A percentile compares a stretch with the other conserved stretches of the same genome.
Evolutionary conservation across 2,329 filamentous ascomycete genomes (phyloP).

Genomic region (Boeremia exigua): DNA sequence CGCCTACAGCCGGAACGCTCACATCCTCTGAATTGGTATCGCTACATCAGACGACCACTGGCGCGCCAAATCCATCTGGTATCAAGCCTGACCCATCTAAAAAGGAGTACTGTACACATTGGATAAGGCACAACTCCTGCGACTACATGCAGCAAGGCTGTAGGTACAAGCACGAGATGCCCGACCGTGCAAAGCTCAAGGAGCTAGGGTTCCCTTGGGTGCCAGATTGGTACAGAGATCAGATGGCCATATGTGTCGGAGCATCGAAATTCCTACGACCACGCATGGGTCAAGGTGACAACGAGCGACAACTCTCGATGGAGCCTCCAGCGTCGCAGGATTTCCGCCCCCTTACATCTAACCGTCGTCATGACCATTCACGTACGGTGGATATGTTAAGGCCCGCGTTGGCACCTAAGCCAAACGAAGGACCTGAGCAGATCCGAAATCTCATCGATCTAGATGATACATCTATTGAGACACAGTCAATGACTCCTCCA

Average conservation of each 20-base stretch:
- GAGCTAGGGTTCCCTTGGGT: conserved; percentile 68
- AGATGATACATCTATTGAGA: not conserved
- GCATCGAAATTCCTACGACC: conserved; percentile 35
- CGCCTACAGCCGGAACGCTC: too few relatives aligned
- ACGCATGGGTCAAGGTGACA: conserved; percentile 15
- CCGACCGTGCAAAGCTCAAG: conserved; percentile 65
- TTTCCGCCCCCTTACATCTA: conserved; percentile 1
- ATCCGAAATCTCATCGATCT: conserved; percentile 3
- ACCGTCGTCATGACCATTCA: not conserved
- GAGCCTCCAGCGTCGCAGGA: not conserved
- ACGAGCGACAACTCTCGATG: not conserved
- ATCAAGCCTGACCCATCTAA: conserved; percentile 53
- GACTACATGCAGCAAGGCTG: conserved; percentile 73
- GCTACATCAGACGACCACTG: too few relatives aligned
- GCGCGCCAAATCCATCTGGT: conserved; percentile 36
- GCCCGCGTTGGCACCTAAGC: too few relatives aligned
- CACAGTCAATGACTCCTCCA: not conserved
- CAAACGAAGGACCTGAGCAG: not conserved
- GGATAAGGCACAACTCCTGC: conserved; percentile 85
- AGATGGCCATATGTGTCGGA: conserved; percentile 36
- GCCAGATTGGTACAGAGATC: conserved; percentile 64
- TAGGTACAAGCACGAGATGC: conserved; percentile 91
- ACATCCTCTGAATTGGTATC: too few relatives aligned
- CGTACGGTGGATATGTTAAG: not conserved
- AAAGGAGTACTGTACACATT: conserved; percentile 87